A percentile compares a stretch with the other conserved stretches of the same genome.
phyloP scores from a whole-genome alignment of 2,329 filamentous ascomycete genomes.

The Fragosphaeria purpurea region DNA sequence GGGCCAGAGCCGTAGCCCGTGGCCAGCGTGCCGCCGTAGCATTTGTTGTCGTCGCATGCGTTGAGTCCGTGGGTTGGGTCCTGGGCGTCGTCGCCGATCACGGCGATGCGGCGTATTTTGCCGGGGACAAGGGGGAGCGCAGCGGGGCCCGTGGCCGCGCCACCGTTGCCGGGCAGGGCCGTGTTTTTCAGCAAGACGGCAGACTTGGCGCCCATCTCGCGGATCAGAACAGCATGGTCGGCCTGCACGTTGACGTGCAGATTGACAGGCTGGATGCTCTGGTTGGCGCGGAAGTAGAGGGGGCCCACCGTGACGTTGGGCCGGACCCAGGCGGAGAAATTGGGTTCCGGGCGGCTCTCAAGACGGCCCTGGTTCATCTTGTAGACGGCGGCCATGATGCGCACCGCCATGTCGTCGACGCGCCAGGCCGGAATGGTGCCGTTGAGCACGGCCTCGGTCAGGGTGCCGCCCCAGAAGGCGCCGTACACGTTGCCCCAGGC shows the following conservation, averaged over 20 bases:
- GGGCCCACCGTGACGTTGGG: conserved; percentile 44
- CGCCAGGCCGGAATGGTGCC: conserved; percentile 62
- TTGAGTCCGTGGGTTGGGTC: conserved; percentile 57
- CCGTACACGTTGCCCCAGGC: conserved; percentile 43
- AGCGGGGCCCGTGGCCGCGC: conserved; percentile 21
- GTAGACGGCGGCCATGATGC: conserved; percentile 38
- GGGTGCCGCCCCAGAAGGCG: conserved; percentile 63
- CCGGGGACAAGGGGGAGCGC: conserved; percentile 33
- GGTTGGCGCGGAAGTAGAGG: conserved; percentile 42
- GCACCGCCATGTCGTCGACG: conserved; percentile 58
- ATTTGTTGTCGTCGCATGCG: conserved; percentile 58
- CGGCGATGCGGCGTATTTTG: conserved; percentile 39
- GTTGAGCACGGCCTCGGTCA: conserved; percentile 62
- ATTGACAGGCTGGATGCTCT: conserved; percentile 46
- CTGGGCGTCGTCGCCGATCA: conserved; percentile 66
- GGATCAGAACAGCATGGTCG: conserved; percentile 38
- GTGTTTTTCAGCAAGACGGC: conserved; percentile 52
- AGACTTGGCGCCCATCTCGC: conserved; percentile 43
- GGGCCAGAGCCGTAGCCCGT: conserved; percentile 84
- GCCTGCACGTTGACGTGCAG: conserved; percentile 52
- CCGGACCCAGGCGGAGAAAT: conserved; percentile 61
- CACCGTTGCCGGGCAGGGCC: conserved; percentile 28
- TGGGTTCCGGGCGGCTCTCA: conserved; percentile 25
- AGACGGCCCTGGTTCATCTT: conserved; percentile 19
- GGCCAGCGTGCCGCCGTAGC: conserved; percentile 73